phyloP scores from a whole-genome alignment of 164 flowering plant species.

The Macadamia integrifolia region DNA sequence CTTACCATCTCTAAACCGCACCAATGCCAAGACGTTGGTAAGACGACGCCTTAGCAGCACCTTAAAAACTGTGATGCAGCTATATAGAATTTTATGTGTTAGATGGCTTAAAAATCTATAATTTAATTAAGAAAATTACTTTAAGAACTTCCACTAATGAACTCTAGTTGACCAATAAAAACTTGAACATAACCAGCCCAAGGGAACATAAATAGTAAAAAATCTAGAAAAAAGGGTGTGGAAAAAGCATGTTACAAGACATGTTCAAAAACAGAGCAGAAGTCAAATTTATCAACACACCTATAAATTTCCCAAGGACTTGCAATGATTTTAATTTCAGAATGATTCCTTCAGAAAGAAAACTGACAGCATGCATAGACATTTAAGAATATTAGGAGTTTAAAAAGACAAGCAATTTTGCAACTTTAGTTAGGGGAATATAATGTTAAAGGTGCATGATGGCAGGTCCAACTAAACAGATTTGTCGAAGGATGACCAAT shows the following conservation, averaged over 20 bases:
- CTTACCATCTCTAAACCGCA: too few relatives aligned
- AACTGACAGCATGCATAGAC: conserved; percentile 81
- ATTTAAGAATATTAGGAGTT: conserved; percentile 7
- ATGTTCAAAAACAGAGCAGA: background rate
- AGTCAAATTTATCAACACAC: conserved; percentile 26
- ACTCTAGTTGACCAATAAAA: too few relatives aligned
- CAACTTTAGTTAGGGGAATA: background rate
- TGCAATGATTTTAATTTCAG: conserved; percentile 58
- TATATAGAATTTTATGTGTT: too few relatives aligned
- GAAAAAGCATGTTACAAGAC: background rate
- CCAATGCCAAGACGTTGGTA: too few relatives aligned
- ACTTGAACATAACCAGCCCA: too few relatives aligned
- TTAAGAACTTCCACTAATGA: too few relatives aligned
- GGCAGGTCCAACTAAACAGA: background rate
- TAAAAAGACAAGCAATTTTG: background rate
- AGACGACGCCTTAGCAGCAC: too few relatives aligned
- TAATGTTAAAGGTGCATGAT: background rate
- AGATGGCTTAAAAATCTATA: too few relatives aligned
- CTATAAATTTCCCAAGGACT: conserved; percentile 41
- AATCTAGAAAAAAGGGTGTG: background rate
- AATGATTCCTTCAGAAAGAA: conserved; percentile 79
- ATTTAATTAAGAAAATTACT: too few relatives aligned
- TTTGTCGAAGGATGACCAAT: background rate
- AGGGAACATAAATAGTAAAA: too few relatives aligned
- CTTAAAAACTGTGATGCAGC: too few relatives aligned